Evolutionary conservation across 2,329 filamentous ascomycete species (phyloP).

Genomic region (Colletotrichum trifolii): DNA sequence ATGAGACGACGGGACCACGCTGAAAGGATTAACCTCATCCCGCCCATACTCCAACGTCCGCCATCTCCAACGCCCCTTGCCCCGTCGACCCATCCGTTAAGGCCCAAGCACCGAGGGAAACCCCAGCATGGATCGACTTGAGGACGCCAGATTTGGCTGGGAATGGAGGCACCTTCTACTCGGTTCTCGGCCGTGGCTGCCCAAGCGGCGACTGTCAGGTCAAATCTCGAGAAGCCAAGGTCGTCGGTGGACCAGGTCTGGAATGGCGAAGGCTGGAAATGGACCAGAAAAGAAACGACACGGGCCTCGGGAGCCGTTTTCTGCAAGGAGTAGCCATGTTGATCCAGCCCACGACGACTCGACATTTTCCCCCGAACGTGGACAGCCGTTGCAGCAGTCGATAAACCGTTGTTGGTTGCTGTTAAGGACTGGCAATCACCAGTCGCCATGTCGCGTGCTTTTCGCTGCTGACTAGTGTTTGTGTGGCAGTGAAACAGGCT

Average conservation of each 20-base stretch:
- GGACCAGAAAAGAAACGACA: constrained; percentile 28
- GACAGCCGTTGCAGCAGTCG: constrained; percentile 4
- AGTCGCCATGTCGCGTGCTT: neutral
- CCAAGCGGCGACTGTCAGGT: constrained; percentile 36
- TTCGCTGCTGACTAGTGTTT: constrained; percentile 3
- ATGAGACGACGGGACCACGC: too few species aligned
- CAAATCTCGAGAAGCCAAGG: constrained; percentile 14
- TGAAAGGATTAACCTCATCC: constrained; percentile 22
- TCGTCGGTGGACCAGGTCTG: constrained; percentile 27
- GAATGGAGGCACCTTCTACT: constrained; percentile 13
- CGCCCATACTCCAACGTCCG: constrained; percentile 14
- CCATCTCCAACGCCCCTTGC: constrained; percentile 14
- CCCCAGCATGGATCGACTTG: neutral
- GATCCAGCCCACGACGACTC: constrained; percentile 7
- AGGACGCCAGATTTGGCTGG: neutral
- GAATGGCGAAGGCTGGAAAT: constrained; percentile 29
- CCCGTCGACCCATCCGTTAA: constrained; percentile 28
- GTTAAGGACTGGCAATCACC: constrained; percentile 18
- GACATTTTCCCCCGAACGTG: neutral
- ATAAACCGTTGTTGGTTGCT: constrained; percentile 22
- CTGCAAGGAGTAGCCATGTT: constrained; percentile 35
- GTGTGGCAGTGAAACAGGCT: constrained; percentile 34
- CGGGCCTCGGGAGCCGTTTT: constrained; percentile 10
- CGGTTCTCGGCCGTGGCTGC: constrained; percentile 27
- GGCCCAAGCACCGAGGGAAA: constrained; percentile 28